Evolutionary conservation across 352 stramenopile genomes (phyloP), one percentile per base, ranked within the genome.

Genomic region (Phytophthora rubi): DNA sequence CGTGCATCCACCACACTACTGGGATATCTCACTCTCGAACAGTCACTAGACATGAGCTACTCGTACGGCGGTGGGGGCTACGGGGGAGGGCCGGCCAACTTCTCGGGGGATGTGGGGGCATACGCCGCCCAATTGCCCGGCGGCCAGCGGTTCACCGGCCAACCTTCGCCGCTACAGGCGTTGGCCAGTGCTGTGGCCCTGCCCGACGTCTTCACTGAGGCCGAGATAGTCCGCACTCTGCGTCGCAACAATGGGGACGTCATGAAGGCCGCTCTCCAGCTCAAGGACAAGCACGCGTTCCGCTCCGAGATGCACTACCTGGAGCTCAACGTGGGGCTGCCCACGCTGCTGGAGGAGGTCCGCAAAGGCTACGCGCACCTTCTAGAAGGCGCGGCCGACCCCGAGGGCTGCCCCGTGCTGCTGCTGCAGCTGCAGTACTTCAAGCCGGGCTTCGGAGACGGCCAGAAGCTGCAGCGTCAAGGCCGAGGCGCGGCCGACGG

Each of bases 351-450:
- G 59, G 68, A 80, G 44, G 86, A 94, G 66, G 65, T 92, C 16
- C 80, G 81, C 49, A 94, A 92, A 65, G 84, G 85, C 12, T 94
- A 94, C 65, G 82, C 81, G n/a, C 84, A 92, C 54, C 71, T 92
- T 23, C 68, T 94, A 2, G 81, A 91, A 56, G 70, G 83, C 15
- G 82, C 83, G n/a, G 56, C 65, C 16, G 81, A 91, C 56, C 72
- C 70, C 30, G 59, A 80, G 39, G 80, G 85, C 16, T 87, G 81
- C 48, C 84, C 84, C 10, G 62, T 91, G 7, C 68, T 94, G 28
- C 42, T 94, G 53, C 68, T 94, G 39, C 71, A 86, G 59, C 75
- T 90, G 35, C 78, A 84, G 62, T 69, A 83, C 66, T 94, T 94
- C 42, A 83, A 84, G 63, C 84, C 84, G 48, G 75, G 75, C 45